These are phyloP conservation scores for Tephrocybe rancida DNA, from an alignment of 768 basidiomycete species.

Conservation along the genomic window DNA sequence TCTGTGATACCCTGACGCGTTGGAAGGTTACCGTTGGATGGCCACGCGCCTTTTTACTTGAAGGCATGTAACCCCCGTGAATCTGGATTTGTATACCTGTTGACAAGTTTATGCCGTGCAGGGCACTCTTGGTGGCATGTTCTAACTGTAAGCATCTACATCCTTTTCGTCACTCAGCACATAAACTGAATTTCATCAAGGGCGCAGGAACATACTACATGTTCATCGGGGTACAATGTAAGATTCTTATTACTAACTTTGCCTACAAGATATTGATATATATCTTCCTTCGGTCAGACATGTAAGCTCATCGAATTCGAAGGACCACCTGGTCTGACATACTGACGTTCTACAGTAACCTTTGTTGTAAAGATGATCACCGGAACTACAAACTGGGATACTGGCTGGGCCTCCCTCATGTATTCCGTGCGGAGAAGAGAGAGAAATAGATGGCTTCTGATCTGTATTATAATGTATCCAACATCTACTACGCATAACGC, in stretches of 20 bases:
- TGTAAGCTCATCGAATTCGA: conserved; percentile 45
- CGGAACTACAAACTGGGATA: conserved; percentile 47
- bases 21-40: conserved; percentile 63
- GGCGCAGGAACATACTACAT: conserved; percentile 54
- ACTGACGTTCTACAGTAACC: conserved; percentile 32
- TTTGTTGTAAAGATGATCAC: conserved; percentile 64
- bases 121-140: conserved; percentile 81
- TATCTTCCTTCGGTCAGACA: conserved; percentile 28
- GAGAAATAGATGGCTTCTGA: conserved; percentile 12
- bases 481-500: too few relatives aligned
- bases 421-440: conserved; percentile 34
- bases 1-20: conserved; percentile 58
- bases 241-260: conserved; percentile 14
- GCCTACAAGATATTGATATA: conserved; percentile 1
- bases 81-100: neutral
- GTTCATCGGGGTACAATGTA: conserved; percentile 56
- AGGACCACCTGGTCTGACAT: conserved; percentile 5
- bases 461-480: too few relatives aligned
- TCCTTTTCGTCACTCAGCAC: neutral
- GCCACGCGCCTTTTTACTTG: conserved; percentile 67
- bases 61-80: conserved; percentile 43
- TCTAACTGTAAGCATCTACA: conserved; percentile 48
- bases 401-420: conserved; percentile 49
- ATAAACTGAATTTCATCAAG: conserved; percentile 22
- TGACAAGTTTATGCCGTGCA: conserved; percentile 19